Conservation (phyloP, 2,329 filamentous ascomycete species). For the Tolypocladium album region DNA sequence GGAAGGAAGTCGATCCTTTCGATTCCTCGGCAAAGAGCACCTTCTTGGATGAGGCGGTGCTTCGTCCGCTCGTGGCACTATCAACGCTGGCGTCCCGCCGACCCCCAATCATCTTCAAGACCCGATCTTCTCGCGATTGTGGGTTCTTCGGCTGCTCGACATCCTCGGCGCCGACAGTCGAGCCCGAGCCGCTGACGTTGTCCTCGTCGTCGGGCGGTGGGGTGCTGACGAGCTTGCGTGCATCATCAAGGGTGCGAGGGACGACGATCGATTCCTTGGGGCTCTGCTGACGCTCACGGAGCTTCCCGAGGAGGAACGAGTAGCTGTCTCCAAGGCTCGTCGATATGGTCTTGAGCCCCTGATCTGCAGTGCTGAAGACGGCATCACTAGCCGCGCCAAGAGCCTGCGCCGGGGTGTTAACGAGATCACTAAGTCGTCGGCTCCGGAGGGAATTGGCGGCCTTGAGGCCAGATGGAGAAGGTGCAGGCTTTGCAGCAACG, state of each 20-base stretch:
- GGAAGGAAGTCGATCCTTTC: conserved; percentile 8
- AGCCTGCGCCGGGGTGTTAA: conserved; percentile 73
- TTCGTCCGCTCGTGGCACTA: conserved; percentile 55
- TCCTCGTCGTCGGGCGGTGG: conserved; percentile 54
- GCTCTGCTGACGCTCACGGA: conserved; percentile 57
- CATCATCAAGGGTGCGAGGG: conserved; percentile 88
- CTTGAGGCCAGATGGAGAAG: conserved; percentile 31
- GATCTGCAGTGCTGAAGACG: conserved; percentile 79
- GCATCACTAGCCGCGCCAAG: conserved; percentile 76
- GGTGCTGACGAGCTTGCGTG: conserved; percentile 74
- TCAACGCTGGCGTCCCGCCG: conserved; percentile 70
- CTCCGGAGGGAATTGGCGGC: conserved; percentile 47
- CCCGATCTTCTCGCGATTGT: conserved; percentile 44
- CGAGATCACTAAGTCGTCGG: conserved; percentile 71
- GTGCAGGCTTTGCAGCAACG: conserved; percentile 22
- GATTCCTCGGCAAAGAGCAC: conserved; percentile 37
- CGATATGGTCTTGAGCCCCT: conserved; percentile 84
- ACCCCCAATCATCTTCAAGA: conserved; percentile 63
- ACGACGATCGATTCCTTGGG: conserved; percentile 42
- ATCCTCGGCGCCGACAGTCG: conserved; percentile 33
- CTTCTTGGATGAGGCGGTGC: conserved; percentile 49
- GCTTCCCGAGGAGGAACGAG: conserved; percentile 80
- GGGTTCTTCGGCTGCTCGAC: conserved; percentile 17
- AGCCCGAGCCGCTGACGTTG: conserved; percentile 47
- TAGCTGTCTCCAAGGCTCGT: conserved; percentile 86